Evolutionary conservation across 306 rosid genomes (phyloP), one percentile per base, ranked within the genome.

Genomic region (Ammopiptanthus mongolicus): DNA sequence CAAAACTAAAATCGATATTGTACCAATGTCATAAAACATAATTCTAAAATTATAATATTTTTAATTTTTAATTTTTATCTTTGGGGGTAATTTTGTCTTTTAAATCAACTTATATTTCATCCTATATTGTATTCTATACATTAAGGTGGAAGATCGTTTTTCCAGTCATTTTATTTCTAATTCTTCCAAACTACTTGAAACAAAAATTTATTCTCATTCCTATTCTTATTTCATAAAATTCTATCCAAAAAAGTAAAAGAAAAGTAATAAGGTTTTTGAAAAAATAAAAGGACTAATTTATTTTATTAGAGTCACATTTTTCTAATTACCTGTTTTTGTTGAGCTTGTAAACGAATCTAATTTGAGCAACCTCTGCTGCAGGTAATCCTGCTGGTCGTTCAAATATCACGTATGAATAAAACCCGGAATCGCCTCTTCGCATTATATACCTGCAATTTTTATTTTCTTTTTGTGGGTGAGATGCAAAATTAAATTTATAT

Each of bases 321-420:
- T 42, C 11, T 29, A 7, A 6, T 37, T 85, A 93, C 98, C 74
- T 86, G 52, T 53, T n/a, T 34, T 58, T 5, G 7, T 48, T 59
- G 14, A 85, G 90, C 79, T 90, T 94, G 86, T 5, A 90, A 23
- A 86, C 94, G 2, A 17, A 47, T 34, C 97, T 86, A 53, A 87
- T 81, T 78, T 88, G 96, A 65, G 48, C 60, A 65, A 94, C 41
- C 17, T 31, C 71, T 10, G 48, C 50, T 2, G 64, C 84, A 6
- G 97, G 95, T 8, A 87, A 87, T n/a, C 91, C 90, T 60, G 63
- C 14, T 5, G 67, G 67, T 2, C 92, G 84, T 5, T 91, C 89
- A 42, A 94, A 80, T 75, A 91, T 75, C 5, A 69, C 77, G 28
- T 91, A 94, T 0, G 88, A 56, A 39, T 94, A 94, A 75, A 83